Base-by-base conservation (phyloP, 2,329 filamentous ascomycete genomes). In the Pseudogymnoascus sp. region DNA sequence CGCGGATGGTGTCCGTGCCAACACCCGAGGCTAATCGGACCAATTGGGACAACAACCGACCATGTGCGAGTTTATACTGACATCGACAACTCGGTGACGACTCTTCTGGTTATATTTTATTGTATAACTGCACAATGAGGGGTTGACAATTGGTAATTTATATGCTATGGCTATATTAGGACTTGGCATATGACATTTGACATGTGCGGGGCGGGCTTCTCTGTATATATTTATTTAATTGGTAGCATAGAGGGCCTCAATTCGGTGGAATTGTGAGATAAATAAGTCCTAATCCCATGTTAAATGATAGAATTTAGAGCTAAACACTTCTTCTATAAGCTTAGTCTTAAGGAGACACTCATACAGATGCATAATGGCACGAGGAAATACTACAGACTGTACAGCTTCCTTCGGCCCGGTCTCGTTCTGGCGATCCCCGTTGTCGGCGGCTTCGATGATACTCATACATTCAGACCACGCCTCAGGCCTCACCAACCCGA, bases 21-120 rank as follows among this genome's bases (percentile, higher is more conserved):
- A 35, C 50, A 56, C 28, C 50, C 50, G 50, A 56, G 50, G 50
- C 50, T 56, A 56, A 56, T 56, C 28, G 14, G 46, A 19, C 46
- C 46, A 53, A 53, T 53, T 53, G 24, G 24, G 50, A 10, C 26
- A 4, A 22, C 28, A 56, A 11, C 50, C 50, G 50, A 56, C 10
- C 50, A 56, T 33, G 28, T 56, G 50, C 50, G 28, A 33, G n/a
- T n/a, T 19, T 19, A 33, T 33, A 2, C 50, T 56, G 50, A 56
- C 28, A 56, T 33, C 50, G 28, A 56, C 28, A 56, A 6, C 6
- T 56, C 28, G n/a, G 26, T 56, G 50, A 11, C 46, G 16, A 31
- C 2, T 2, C 10, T 26, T 2, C 10, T 26, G 28, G 50, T 4
- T 28, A 33, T 33, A 19, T 56, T 19, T 19, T 22, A 56, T 33